These are phyloP conservation scores for Lachancea kluyveri DNA, from an alignment of 805 yeast genomes.

Conservation along the genomic window DNA sequence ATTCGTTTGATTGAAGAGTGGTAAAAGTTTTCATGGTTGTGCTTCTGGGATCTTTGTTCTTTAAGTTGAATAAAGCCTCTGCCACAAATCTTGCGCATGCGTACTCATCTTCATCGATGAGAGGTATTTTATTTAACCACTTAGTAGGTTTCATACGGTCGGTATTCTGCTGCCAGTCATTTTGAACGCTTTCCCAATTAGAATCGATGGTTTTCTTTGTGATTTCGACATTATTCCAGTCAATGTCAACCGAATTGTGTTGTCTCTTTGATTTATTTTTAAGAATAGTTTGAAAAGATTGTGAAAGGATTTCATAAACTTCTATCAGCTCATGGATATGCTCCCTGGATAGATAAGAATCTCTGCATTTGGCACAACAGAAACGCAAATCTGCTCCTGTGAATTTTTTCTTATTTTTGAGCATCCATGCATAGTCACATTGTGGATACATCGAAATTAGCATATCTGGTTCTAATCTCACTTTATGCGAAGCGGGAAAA, in stretches of 20 bases:
- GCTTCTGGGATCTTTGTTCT: constrained; percentile 15
- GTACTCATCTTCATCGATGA: constrained; percentile 48
- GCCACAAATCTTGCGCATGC: constrained; percentile 45
- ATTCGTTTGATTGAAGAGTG: constrained; percentile 46
- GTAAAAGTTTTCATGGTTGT: constrained; percentile 27
- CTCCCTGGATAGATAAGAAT: constrained; percentile 34
- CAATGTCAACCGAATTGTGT: too few relatives aligned
- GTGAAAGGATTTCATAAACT: constrained; percentile 30
- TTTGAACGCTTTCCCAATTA: constrained; percentile 16
- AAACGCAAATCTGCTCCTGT: constrained; percentile 45
- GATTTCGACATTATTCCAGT: too few relatives aligned
- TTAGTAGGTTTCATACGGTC: constrained; percentile 33
- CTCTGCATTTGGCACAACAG: constrained; percentile 43
- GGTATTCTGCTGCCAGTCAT: constrained; percentile 36
- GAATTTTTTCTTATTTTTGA: constrained; percentile 12
- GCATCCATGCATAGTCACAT: too few relatives aligned
- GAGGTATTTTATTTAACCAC: constrained; percentile 34
- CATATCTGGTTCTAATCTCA: constrained; percentile 24
- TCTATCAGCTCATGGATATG: constrained; percentile 30
- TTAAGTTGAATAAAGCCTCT: constrained; percentile 31
- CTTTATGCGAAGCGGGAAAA: constrained; percentile 42
- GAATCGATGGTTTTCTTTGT: constrained; percentile 10
- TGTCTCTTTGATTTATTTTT: constrained; percentile 19
- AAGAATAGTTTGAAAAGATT: constrained; percentile 23
- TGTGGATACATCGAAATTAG: too few relatives aligned